Base-by-base conservation (phyloP, 176 grass and related monocot genomes). In the Rhynchospora breviuscula region DNA sequence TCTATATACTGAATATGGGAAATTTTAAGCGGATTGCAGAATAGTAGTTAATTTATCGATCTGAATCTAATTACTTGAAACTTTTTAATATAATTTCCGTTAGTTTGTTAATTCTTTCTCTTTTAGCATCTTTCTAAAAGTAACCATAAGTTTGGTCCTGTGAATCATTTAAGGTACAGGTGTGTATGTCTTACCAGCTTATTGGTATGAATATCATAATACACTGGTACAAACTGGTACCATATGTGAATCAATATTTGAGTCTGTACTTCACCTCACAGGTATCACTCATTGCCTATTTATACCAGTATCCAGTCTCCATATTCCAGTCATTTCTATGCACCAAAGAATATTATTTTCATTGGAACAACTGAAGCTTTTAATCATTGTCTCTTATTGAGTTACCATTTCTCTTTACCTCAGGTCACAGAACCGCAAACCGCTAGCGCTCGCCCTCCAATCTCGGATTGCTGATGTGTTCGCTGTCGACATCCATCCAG, bases 401-500 rank as follows among this genome's bases (percentile, higher is more conserved):
- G 43, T 2, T 62, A 44, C 35, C 7, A 81, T 62, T 19, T 63
- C 11, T 47, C 40, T 81, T 81, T 40, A 21, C 22, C 33, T 48
- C 35, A 82, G 80, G 80, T 49, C 40, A 47, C 92, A 97, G 80
- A 58, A 59, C 68, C 92, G 94, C 63, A 87, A 89, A 78, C 85
- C 92, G 0, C 90, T 97, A 12, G 94, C 94, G 17, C 90, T 94
- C 11, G 94, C 94, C 46, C 91, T 97, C 53, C 94, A 97, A 85
- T 97, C 94, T 47, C 88, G 94, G 84, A 86, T 97, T 68, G 94
- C 94, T 3, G 94, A 97, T 67, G 94, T 97, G 10, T 97, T 97
- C 87, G 94, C 94, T 26, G 91, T 97, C 14, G 92, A 98, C 86
- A 90, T 98, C 71, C 95, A 98, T 81, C 92, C 95, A 7, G 95